Base-by-base conservation (phyloP, 192 early-diverging fungal genomes). In the Backusella tarrabulga region DNA sequence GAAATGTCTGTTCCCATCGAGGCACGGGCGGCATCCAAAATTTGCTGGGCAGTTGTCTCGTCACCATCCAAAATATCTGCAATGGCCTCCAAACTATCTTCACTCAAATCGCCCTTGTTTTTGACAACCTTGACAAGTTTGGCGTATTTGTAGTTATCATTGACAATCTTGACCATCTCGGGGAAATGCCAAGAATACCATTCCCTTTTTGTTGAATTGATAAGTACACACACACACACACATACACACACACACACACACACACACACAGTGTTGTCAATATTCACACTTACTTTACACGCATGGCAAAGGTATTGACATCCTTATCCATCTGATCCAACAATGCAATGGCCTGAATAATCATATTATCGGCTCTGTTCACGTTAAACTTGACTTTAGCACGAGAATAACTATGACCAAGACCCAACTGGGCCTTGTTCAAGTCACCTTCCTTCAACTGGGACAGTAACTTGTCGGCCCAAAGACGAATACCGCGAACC, bases 131-230 rank as follows among this genome's bases (percentile, higher is more conserved):
- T 93, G 75, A 90, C 93, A 71, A 98, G 91, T 73, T 92, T 91
- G 76, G 98, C 97, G 77, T 93, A 99, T 80, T 91, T 88, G 81
- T 89, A 90, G 83, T 97, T 97, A 88, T 99, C 97, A 78, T 86
- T 88, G 77, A 98, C 92, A 79, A 99, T 96, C 87, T 97, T 97
- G 83, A 95, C 91, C 69, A 99, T 85, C 89, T 99, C 97, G 41
- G 98, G 98, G 89, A 99, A 99, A 84, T 99, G 98, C 97, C 97
- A 99, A 72, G 93, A 94, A 86, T 99, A 99, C 98, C 98, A 99
- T 87, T 99, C 98, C 77, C 95, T 95, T 38, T 21, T 14, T 44
- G 17, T 54, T 42, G 19, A 11, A 41, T 76, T 32, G 32, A 35
- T 26, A 56, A n/a, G 5, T 23, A 17, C 19, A 34, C 19, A 40